A percentile compares a stretch with the other conserved stretches of the same genome.
These are phyloP conservation scores for Coleophoma cylindrospora DNA, from an alignment of 2,329 filamentous ascomycete genomes.

Conservation along the genomic window DNA sequence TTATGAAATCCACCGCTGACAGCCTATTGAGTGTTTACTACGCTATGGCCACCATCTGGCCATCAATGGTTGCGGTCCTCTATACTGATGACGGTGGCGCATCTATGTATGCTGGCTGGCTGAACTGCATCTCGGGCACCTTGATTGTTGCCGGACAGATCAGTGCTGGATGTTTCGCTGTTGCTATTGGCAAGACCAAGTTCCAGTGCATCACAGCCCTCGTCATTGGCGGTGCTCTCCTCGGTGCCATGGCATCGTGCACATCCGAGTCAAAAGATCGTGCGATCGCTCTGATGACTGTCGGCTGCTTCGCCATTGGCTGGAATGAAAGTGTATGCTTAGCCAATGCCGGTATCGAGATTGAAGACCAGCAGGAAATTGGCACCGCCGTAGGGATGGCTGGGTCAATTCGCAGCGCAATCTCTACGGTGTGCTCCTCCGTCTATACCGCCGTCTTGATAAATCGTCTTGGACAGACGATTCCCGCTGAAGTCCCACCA, in stretches of 20 bases:
- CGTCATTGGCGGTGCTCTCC: slow-evolving; percentile 4
- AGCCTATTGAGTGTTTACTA: slow-evolving; percentile 27
- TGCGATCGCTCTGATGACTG: neutral
- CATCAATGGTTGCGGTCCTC: slow-evolving; percentile 27
- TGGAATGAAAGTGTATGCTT: slow-evolving; percentile 30
- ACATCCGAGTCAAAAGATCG: neutral
- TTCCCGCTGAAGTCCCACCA: slow-evolving; percentile 25
- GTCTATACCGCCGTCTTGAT: slow-evolving; percentile 31
- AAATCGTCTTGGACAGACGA: slow-evolving; percentile 26
- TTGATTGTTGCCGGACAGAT: neutral
- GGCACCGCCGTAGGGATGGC: slow-evolving; percentile 29
- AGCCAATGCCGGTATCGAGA: slow-evolving; percentile 27
- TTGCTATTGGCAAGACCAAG: slow-evolving; percentile 30
- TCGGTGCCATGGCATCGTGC: neutral
- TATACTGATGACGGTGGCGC: slow-evolving; percentile 17
- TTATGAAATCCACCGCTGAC: neutral
- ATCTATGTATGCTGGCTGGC: slow-evolving; percentile 1
- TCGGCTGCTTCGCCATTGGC: slow-evolving; percentile 25
- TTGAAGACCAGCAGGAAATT: slow-evolving; percentile 29
- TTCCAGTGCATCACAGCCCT: slow-evolving; percentile 22
- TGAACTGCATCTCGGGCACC: neutral
- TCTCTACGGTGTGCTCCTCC: slow-evolving; percentile 26
- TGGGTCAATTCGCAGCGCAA: slow-evolving; percentile 29
- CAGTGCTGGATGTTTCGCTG: slow-evolving; percentile 26
- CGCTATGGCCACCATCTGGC: slow-evolving; percentile 32